These are phyloP conservation scores for Aleurites moluccanus DNA, from an alignment of 441 rosid species.

Conservation along the genomic window DNA sequence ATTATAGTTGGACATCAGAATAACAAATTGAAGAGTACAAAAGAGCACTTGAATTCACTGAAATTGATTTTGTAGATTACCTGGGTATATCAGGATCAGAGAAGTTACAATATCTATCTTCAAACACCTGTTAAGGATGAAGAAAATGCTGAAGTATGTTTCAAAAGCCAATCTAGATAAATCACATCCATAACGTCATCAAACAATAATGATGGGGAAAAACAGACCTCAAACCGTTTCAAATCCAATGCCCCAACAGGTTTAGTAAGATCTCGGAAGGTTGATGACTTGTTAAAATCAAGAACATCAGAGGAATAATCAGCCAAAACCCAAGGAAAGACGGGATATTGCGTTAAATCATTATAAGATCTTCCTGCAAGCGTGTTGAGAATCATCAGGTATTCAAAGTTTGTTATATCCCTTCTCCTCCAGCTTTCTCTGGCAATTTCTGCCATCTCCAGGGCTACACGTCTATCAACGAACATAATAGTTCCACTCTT, in stretches of 20 bases:
- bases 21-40: slow-evolving; percentile 14
- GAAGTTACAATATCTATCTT: slow-evolving; percentile 92
- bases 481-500: slow-evolving; percentile 76
- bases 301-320: slow-evolving; percentile 91
- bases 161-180: slow-evolving; percentile 18
- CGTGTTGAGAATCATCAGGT: slow-evolving; percentile 91
- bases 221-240: slow-evolving; percentile 91
- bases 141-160: slow-evolving; percentile 22
- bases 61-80: slow-evolving; percentile 37
- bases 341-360: slow-evolving; percentile 97
- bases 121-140: slow-evolving; percentile 64
- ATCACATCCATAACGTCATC: slow-evolving; percentile 7
- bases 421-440: slow-evolving; percentile 98
- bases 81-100: slow-evolving; percentile 99
- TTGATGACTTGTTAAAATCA: slow-evolving; percentile 94
- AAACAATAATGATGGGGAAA: slow-evolving; percentile 12
- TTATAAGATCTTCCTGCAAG: slow-evolving; percentile 98
- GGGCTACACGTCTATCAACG: slow-evolving; percentile 87
- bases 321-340: slow-evolving; percentile 97
- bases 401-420: slow-evolving; percentile 96
- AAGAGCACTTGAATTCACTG: slow-evolving; percentile 11
- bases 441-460: slow-evolving; percentile 95
- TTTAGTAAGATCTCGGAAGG: slow-evolving; percentile 97
- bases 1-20: slow-evolving; percentile 25
- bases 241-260: slow-evolving; percentile 97